phyloP scores from a whole-genome alignment of 2,329 filamentous ascomycete species.

The Alternaria triticina region DNA sequence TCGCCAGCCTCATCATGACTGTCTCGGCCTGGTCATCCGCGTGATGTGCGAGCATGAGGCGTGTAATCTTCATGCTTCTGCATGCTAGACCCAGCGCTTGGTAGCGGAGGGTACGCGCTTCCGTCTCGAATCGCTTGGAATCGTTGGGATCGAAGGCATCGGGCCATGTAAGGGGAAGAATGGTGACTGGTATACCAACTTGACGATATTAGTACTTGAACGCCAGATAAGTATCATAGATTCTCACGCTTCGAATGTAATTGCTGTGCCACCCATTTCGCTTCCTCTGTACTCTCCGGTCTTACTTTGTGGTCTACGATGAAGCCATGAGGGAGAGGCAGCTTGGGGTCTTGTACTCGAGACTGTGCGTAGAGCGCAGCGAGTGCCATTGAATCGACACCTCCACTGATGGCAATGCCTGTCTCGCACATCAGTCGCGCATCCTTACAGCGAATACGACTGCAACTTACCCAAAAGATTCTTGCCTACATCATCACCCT shows the following conservation, averaged over 20 bases:
- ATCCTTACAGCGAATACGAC: background rate
- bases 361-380: slow-evolving; percentile 69
- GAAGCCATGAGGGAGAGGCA: slow-evolving; percentile 57
- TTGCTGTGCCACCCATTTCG: slow-evolving; percentile 56
- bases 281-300: slow-evolving; percentile 62
- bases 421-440: slow-evolving; percentile 4
- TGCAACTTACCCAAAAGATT: slow-evolving; percentile 20
- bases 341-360: slow-evolving; percentile 9
- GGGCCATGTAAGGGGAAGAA: slow-evolving; percentile 50
- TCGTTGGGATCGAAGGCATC: slow-evolving; percentile 47
- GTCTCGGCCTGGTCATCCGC: slow-evolving; percentile 92
- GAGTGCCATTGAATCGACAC: slow-evolving; percentile 97
- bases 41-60: slow-evolving; percentile 84
- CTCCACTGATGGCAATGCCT: slow-evolving; percentile 84
- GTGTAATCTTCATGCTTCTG: slow-evolving; percentile 56
- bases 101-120: slow-evolving; percentile 77
- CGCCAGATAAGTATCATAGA: background rate
- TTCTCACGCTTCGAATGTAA: slow-evolving; percentile 53
- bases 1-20: slow-evolving; percentile 76
- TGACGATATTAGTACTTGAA: slow-evolving; percentile 14
- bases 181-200: slow-evolving; percentile 41
- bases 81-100: slow-evolving; percentile 71
- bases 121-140: slow-evolving; percentile 74
- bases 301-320: slow-evolving; percentile 68
- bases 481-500: background rate